Evolutionary conservation across 495 filamentous ascomycete genomes (phyloP).

Genomic region (Penicillium flavigenum): DNA sequence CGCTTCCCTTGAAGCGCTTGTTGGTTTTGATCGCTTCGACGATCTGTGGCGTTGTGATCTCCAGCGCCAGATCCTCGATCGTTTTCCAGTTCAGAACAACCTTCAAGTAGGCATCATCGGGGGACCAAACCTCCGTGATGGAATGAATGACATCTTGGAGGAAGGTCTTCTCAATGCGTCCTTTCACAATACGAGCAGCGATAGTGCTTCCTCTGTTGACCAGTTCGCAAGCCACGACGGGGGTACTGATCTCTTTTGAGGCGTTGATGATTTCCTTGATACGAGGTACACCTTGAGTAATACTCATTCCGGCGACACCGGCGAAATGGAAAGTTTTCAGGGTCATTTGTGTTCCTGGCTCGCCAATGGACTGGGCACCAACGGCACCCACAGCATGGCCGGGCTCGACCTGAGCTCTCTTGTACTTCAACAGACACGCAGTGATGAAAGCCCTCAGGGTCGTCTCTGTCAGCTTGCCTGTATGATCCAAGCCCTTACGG

Average conservation of each 20-base stretch:
- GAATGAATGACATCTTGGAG: constrained; percentile 62
- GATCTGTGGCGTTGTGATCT: constrained; percentile 69
- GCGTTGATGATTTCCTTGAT: constrained; percentile 99
- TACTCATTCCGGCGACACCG: constrained; percentile 98
- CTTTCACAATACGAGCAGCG: constrained; percentile 84
- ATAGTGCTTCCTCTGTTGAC: constrained; percentile 65
- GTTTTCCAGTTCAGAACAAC: constrained; percentile 75
- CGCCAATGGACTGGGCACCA: constrained; percentile 96
- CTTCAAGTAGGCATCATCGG: constrained; percentile 66
- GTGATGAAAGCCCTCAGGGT: constrained; percentile 74
- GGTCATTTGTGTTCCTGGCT: constrained; percentile 99
- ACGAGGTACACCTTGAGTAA: constrained; percentile 97
- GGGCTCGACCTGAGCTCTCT: constrained; percentile 83
- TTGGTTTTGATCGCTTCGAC: constrained; percentile 66
- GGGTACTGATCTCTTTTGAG: constrained; percentile 87
- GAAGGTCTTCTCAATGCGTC: constrained; percentile 73
- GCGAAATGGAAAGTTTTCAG: constrained; percentile 99
- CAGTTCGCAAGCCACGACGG: constrained; percentile 83
- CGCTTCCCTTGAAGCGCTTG: constrained; percentile 69
- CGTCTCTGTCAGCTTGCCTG: constrained; percentile 73
- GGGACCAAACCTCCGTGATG: constrained; percentile 80
- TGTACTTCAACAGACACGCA: constrained; percentile 85
- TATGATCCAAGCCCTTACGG: constrained; percentile 58
- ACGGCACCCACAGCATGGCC: constrained; percentile 98
- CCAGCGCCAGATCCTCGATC: constrained; percentile 74